phyloP scores from a whole-genome alignment of 2,329 filamentous ascomycete genomes.

The Cordyceps javanica region DNA sequence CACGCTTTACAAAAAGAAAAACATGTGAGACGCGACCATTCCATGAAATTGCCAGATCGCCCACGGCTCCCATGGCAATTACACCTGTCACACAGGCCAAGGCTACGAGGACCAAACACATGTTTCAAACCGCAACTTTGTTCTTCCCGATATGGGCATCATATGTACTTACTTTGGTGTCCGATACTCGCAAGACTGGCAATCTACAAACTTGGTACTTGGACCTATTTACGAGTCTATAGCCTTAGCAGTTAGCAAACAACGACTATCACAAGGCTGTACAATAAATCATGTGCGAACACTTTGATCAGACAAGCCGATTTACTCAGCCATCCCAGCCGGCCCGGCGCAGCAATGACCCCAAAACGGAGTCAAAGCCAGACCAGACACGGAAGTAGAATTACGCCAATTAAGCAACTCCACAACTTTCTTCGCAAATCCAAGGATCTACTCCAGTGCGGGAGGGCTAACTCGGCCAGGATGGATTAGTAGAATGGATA shows the following conservation, averaged over 20 bases:
- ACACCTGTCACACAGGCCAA: too few species aligned
- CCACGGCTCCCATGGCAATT: too few species aligned
- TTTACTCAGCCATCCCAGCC: conserved; percentile 63
- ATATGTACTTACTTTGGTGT: too few species aligned
- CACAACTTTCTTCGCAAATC: conserved; percentile 64
- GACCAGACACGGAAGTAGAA: conserved; percentile 52
- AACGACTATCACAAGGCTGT: neutral
- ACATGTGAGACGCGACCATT: too few species aligned
- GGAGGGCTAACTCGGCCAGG: conserved; percentile 64
- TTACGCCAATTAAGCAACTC: conserved; percentile 54
- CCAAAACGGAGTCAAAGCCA: conserved; percentile 51
- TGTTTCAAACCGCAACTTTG: too few species aligned
- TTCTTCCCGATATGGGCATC: too few species aligned
- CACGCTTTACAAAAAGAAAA: neutral
- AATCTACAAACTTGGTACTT: neutral
- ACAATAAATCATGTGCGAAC: neutral
- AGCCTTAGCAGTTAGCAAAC: conserved; percentile 6
- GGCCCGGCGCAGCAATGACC: conserved; percentile 37
- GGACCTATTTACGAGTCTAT: neutral
- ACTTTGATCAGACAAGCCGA: conserved; percentile 55
- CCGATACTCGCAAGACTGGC: too few species aligned
- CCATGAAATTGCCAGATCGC: too few species aligned
- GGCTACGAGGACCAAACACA: too few species aligned
- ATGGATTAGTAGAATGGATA: conserved; percentile 72
- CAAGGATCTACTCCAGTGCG: conserved; percentile 51